Evolutionary conservation across 148 eudicot genomes (phyloP).

Genomic region (Vaccinium myrtillus): DNA sequence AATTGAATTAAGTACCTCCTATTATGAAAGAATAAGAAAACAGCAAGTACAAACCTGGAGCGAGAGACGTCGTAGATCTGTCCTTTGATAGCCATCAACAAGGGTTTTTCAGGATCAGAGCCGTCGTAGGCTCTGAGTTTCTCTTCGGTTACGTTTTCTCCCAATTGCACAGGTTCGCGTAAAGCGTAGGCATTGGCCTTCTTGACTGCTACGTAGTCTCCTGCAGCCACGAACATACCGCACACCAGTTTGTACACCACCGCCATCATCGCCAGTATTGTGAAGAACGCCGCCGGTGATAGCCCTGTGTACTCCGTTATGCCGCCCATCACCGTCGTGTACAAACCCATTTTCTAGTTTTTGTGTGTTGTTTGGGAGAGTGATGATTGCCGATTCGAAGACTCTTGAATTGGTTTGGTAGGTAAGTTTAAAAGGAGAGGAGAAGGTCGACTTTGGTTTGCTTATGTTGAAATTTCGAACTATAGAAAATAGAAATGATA

Average conservation of each 20-base stretch:
- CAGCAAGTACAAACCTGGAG: conserved; percentile 34
- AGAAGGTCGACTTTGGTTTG: background rate
- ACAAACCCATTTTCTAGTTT: conserved; percentile 16
- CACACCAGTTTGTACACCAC: conserved; percentile 73
- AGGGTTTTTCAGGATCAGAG: conserved; percentile 65
- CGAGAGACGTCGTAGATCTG: conserved; percentile 80
- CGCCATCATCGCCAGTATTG: conserved; percentile 42
- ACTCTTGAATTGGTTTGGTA: background rate
- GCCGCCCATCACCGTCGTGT: conserved; percentile 25
- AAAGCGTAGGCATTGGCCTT: conserved; percentile 30
- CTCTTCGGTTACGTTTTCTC: conserved; percentile 54
- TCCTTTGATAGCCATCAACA: conserved; percentile 83
- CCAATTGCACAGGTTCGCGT: conserved; percentile 69
- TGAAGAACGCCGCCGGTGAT: conserved; percentile 62
- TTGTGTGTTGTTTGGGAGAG: background rate
- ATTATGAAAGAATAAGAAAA: background rate
- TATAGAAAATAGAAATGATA: too few species aligned
- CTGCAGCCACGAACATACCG: conserved; percentile 61
- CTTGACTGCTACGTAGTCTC: conserved; percentile 53
- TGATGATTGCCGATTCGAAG: background rate
- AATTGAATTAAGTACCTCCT: background rate
- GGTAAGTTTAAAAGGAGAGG: background rate
- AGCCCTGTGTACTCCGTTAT: conserved; percentile 62
- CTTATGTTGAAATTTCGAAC: background rate
- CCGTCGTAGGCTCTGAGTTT: conserved; percentile 64